phyloP scores from a whole-genome alignment of 306 rosid species.

The Medicago arabica region DNA sequence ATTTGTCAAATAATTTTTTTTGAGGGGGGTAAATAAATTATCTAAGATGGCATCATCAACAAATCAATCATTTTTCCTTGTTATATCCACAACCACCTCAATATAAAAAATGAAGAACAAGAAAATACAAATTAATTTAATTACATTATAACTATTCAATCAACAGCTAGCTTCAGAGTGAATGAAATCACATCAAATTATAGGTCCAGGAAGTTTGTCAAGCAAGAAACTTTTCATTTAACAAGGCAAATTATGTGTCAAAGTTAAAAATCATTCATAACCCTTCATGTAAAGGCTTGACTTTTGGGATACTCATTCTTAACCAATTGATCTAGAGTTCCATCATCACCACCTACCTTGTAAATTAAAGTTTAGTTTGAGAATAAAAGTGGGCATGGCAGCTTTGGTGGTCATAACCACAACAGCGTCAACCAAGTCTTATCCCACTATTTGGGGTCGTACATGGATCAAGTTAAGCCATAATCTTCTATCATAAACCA shows the following conservation, averaged over 20 bases:
- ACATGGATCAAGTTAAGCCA: no score
- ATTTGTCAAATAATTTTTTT: neutral
- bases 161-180: neutral
- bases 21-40: neutral
- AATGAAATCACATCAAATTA: neutral
- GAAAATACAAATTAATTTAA: neutral
- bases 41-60: constrained; percentile 12
- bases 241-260: constrained; percentile 11
- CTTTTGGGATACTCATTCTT: neutral
- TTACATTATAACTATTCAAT: neutral
- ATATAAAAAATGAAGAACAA: constrained; percentile 1
- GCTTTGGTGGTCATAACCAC: neutral
- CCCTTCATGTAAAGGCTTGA: neutral
- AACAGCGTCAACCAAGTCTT: no score
- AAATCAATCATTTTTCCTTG: constrained; percentile 14
- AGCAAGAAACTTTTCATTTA: neutral
- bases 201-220: constrained; percentile 9
- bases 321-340: neutral
- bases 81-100: constrained; percentile 12
- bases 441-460: no score
- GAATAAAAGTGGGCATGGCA: neutral
- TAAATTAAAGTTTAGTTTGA: neutral
- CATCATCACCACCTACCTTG: neutral
- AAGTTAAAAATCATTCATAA: constrained; percentile 1
- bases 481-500: no score